A percentile compares a stretch with the other conserved stretches of the same genome.
These are phyloP conservation scores for Psilocybe mexicana DNA, from an alignment of 1,284 basidiomycete genomes.

Conservation along the genomic window DNA sequence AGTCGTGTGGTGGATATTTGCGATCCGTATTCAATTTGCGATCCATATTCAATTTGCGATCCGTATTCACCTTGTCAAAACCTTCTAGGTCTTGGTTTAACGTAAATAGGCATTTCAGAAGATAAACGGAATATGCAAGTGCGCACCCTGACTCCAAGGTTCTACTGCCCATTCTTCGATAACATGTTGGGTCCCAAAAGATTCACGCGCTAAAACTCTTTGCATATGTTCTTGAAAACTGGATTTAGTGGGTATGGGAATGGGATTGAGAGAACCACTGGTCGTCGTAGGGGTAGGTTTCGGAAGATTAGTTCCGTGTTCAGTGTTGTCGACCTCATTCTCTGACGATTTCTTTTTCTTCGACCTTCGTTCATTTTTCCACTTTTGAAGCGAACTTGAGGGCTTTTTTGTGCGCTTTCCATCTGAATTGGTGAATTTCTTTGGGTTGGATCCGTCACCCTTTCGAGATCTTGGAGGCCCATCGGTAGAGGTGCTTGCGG, in stretches of 20 bases:
- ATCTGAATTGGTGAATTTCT: no score
- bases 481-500: no score
- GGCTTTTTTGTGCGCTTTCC: no score
- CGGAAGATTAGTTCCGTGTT: no score
- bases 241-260: background rate
- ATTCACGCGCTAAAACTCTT: background rate
- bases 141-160: background rate
- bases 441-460: no score
- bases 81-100: background rate
- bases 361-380: no score
- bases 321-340: no score
- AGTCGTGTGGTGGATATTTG: constrained; percentile 7
- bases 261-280: background rate
- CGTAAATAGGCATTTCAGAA: background rate
- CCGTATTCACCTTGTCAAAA: background rate
- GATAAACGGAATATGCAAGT: background rate
- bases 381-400: no score
- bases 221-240: background rate
- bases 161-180: background rate
- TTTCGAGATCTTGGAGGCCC: no score
- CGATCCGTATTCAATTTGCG: background rate
- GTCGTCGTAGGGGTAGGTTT: no score
- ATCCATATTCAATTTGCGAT: background rate
- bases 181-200: background rate
- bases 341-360: no score